Conservation (phyloP, 1,139 yeast genomes). For the Saccharomyces hybrid region DNA sequence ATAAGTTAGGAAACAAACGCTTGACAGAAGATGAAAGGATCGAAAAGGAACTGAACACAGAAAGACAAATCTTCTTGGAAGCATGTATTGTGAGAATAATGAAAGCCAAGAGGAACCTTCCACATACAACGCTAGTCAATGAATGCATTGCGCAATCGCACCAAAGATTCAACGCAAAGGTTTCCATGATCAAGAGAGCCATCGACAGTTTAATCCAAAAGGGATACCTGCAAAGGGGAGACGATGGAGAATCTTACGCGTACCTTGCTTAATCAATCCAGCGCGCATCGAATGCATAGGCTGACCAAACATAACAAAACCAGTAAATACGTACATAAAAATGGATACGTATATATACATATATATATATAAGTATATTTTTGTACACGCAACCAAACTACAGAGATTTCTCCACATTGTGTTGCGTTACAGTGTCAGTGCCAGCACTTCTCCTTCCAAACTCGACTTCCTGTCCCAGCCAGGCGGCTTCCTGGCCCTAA, state of each 20-base stretch:
- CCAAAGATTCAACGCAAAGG: conserved; percentile 76
- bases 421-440: not conserved
- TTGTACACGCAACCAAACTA: not conserved
- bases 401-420: not conserved
- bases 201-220: conserved; percentile 80
- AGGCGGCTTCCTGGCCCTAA: not conserved
- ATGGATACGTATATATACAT: not conserved
- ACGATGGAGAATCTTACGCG: conserved; percentile 60
- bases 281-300: not conserved
- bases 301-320: not conserved
- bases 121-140: conserved; percentile 73
- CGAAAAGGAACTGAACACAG: conserved; percentile 76
- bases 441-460: not conserved
- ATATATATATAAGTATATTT: not conserved
- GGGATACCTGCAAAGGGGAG: conserved; percentile 75
- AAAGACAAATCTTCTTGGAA: conserved; percentile 76
- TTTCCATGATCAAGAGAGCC: conserved; percentile 78
- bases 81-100: conserved; percentile 94
- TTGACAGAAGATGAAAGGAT: conserved; percentile 65
- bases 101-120: conserved; percentile 81
- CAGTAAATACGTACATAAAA: not conserved
- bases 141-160: conserved; percentile 86
- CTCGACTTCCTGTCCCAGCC: not conserved
- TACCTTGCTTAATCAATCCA: conserved; percentile 48
- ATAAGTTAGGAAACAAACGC: conserved; percentile 8